Percentiles rank a stretch among this genome's conserved stretches.
Conservation (phyloP, 2,329 filamentous ascomycete species). For the Aspergillus fischeri region DNA sequence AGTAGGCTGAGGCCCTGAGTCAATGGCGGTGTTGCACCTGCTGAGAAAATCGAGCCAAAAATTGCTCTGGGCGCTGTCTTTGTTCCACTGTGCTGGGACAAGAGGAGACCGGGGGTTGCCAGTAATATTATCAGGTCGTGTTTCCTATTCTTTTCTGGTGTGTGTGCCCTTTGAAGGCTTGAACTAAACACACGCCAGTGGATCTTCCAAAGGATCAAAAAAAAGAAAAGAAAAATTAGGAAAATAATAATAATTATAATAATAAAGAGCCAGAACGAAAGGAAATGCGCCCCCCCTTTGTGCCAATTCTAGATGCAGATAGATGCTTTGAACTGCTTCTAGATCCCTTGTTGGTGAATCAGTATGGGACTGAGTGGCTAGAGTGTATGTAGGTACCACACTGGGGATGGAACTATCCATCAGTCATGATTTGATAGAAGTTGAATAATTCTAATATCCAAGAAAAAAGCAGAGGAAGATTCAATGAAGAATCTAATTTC, state of each 20-base stretch:
- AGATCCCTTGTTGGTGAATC: conserved; percentile 1
- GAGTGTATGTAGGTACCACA: neutral
- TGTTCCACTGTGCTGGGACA: conserved; percentile 18
- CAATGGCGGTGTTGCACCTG: conserved; percentile 3
- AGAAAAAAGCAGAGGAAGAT: neutral
- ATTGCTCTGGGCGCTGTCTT: conserved; percentile 13
- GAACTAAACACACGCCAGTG: neutral
- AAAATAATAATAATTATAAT: neutral
- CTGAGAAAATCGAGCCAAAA: neutral
- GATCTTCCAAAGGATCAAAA: neutral
- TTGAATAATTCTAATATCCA: neutral
- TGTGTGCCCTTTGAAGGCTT: neutral
- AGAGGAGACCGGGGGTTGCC: conserved; percentile 14
- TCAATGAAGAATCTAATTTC: neutral
- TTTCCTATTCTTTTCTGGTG: conserved; percentile 3
- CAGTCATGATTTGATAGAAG: neutral
- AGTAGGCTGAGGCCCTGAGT: conserved; percentile 21
- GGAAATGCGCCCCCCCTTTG: conserved; percentile 15
- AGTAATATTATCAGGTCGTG: conserved; percentile 12
- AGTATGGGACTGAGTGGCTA: neutral
- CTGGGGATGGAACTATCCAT: neutral
- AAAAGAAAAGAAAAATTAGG: neutral
- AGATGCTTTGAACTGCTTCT: conserved; percentile 2
- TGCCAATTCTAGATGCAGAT: conserved; percentile 16
- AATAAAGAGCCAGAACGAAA: neutral